Evolutionary conservation across 2,329 filamentous ascomycete genomes (phyloP).

Genomic region (Arthrinium puccinioides): DNA sequence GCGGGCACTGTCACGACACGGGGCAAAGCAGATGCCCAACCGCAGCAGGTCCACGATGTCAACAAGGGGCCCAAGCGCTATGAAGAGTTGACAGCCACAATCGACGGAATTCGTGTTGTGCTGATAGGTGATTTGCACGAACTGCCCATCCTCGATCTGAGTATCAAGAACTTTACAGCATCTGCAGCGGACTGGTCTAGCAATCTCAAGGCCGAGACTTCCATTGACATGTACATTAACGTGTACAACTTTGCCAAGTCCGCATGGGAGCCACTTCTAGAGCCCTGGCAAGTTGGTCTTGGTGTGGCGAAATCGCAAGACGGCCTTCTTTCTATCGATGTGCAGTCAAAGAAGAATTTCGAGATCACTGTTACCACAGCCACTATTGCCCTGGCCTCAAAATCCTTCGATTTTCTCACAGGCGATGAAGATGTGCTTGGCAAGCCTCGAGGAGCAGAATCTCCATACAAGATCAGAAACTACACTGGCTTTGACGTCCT

Average conservation of each 20-base stretch:
- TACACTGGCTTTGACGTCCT: slow-evolving; percentile 90
- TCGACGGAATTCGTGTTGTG: slow-evolving; percentile 86
- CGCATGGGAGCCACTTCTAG: slow-evolving; percentile 91
- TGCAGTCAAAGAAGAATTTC: slow-evolving; percentile 83
- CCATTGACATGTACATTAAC: slow-evolving; percentile 90
- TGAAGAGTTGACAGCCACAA: slow-evolving; percentile 77
- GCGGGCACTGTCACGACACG: slow-evolving; percentile 21
- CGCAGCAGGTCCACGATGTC: slow-evolving; percentile 24
- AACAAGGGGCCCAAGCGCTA: slow-evolving; percentile 26
- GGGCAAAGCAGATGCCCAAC: slow-evolving; percentile 13
- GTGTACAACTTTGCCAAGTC: slow-evolving; percentile 99
- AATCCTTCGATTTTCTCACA: slow-evolving; percentile 84
- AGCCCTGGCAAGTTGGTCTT: slow-evolving; percentile 93
- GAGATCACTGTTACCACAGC: slow-evolving; percentile 91
- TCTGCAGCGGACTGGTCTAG: slow-evolving; percentile 88
- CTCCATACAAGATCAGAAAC: slow-evolving; percentile 89
- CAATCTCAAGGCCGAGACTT: slow-evolving; percentile 77
- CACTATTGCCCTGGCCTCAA: slow-evolving; percentile 86
- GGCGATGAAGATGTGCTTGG: slow-evolving; percentile 86
- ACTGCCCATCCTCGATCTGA: slow-evolving; percentile 88
- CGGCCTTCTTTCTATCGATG: slow-evolving; percentile 72
- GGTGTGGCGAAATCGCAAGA: slow-evolving; percentile 73
- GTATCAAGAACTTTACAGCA: slow-evolving; percentile 81
- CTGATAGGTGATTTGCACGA: slow-evolving; percentile 95
- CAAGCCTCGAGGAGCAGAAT: slow-evolving; percentile 85